phyloP scores from a whole-genome alignment of 139 green algal species.

The Monoraphidium neglectum region DNA sequence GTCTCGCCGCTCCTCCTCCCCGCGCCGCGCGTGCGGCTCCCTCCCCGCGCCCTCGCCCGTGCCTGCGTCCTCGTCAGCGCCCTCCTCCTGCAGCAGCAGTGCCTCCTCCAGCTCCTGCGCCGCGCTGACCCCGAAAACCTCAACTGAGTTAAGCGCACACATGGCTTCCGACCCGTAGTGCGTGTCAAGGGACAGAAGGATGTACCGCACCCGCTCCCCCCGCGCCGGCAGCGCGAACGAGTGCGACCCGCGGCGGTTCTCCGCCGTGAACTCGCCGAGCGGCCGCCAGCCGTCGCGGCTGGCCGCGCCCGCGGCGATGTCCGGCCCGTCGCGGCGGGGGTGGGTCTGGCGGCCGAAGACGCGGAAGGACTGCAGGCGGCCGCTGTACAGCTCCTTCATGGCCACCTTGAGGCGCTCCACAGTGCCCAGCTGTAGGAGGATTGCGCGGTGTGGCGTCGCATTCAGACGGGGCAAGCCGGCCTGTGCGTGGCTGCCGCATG shows the following conservation, averaged over 20 bases:
- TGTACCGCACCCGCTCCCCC: conserved; percentile 56
- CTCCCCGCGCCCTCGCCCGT: too few species aligned
- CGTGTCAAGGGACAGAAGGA: conserved; percentile 73
- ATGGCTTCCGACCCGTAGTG: conserved; percentile 83
- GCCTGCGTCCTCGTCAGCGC: neutral
- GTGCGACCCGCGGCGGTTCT: conserved; percentile 79
- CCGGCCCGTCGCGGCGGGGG: conserved; percentile 44
- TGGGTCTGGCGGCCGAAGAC: conserved; percentile 56
- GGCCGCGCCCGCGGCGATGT: conserved; percentile 49
- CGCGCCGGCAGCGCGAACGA: conserved; percentile 50
- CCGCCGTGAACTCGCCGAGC: conserved; percentile 73
- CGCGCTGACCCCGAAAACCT: conserved; percentile 74
- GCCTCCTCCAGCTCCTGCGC: conserved; percentile 83
- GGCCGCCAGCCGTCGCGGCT: conserved; percentile 59
- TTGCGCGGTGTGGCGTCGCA: neutral
- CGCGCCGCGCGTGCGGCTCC: too few species aligned
- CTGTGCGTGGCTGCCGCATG: too few species aligned
- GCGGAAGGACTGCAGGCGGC: conserved; percentile 63
- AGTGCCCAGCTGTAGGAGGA: conserved; percentile 47
- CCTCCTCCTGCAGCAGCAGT: conserved; percentile 44
- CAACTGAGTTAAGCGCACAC: conserved; percentile 87
- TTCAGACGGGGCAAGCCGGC: too few species aligned
- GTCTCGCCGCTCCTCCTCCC: neutral
- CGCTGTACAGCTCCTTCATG: conserved; percentile 88
- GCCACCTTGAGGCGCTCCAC: conserved; percentile 61